These are phyloP conservation scores for Fusarium caatingaense DNA, from an alignment of 2,329 filamentous ascomycete species.

Conservation along the genomic window DNA sequence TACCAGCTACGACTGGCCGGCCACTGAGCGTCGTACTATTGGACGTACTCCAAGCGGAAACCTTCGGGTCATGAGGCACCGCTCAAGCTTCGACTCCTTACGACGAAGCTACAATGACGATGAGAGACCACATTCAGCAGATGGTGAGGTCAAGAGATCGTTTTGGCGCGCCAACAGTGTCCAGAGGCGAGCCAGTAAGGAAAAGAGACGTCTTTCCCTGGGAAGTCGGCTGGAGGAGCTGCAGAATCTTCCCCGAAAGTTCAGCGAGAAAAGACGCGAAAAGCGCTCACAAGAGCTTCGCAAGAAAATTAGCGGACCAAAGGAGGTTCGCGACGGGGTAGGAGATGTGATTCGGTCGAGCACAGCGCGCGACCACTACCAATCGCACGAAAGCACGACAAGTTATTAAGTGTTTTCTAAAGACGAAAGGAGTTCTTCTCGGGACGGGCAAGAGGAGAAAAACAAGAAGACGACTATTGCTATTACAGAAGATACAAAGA, in stretches of 20 bases:
- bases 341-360: constrained; percentile 65
- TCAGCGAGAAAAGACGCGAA: constrained; percentile 69
- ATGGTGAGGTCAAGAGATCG: constrained; percentile 37
- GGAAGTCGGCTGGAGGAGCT: constrained; percentile 64
- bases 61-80: constrained; percentile 67
- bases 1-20: constrained; percentile 49
- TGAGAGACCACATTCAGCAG: constrained; percentile 53
- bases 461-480: neutral
- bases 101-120: constrained; percentile 39
- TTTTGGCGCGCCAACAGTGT: constrained; percentile 51
- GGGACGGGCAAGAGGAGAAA: neutral
- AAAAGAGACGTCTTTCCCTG: constrained; percentile 53
- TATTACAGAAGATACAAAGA: constrained; percentile 14
- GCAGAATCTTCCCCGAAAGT: constrained; percentile 63
- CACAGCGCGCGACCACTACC: constrained; percentile 35
- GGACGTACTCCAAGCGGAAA: constrained; percentile 69
- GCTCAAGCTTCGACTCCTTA: constrained; percentile 61
- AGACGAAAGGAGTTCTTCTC: constrained; percentile 1
- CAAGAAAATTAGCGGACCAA: constrained; percentile 69
- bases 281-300: constrained; percentile 69
- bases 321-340: constrained; percentile 68
- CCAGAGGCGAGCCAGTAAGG: constrained; percentile 41
- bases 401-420: constrained; percentile 2
- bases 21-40: constrained; percentile 67
- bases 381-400: constrained; percentile 15